Base-by-base conservation (phyloP, 345 rosid genomes). In the Citrus maxima region DNA sequence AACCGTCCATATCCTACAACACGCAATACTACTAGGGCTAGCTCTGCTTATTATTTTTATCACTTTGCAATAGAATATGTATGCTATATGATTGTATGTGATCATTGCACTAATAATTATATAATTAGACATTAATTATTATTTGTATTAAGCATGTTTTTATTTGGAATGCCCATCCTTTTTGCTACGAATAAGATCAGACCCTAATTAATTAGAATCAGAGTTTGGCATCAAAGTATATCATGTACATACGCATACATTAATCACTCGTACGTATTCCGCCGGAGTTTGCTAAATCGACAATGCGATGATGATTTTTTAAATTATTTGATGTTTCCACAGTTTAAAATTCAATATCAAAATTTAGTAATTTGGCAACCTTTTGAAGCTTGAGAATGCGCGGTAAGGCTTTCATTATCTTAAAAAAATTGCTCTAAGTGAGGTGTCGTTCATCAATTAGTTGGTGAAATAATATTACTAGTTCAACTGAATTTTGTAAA, bases 1-100 rank as follows among this genome's bases (percentile, higher is more conserved):
- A 55, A 59, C 87, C 87, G 80, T 62, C 89, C 89, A 78, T 46
- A 56, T 78, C 79, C 83, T 72, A 74, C 71, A 42, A 77, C 90
- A 77, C 87, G 82, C 88, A 78, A 82, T 64, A 79, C 86, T 75
- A 79, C n/a, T n/a, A n/a, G n/a, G n/a, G 30, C 30, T 30, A 30
- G 34, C 67, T 66, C n/a, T 32, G 46, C 49, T 21, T 12, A 16
- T 37, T 77, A 64, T 81, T 59, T 27, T 72, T 32, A 78, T 54
- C 74, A 34, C 77, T 49, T 21, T 24, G 70, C 46, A 55, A n/a
- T 66, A 18, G 28, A 10, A 49, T 68, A 67, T 24, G 2, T 14
- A 27, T 21, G 61, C 7, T 56, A 46, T 9, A 56, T 37, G 9
- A 22, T n/a, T n/a, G 7, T 7, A 30, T 49, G 13, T 46, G 51